Conservation (phyloP, 2,329 filamentous ascomycete genomes). For the Cytospora mali region DNA sequence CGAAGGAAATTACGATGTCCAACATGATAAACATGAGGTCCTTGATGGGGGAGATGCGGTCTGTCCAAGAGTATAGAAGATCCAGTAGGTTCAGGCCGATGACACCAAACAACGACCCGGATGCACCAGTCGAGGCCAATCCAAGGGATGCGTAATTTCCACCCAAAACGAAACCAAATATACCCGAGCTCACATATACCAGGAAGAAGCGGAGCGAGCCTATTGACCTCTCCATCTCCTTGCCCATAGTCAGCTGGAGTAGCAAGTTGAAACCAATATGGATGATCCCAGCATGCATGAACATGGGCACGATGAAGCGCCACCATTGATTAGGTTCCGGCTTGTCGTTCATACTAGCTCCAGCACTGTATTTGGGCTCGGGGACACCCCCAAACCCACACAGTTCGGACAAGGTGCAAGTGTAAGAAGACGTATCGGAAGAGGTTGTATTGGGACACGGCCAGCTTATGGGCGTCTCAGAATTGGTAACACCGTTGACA, state of each 20-base stretch:
- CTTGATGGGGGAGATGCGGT: conserved; percentile 73
- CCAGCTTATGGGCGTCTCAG: conserved; percentile 57
- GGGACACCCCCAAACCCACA: conserved; percentile 83
- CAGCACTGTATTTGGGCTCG: conserved; percentile 60
- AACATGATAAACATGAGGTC: conserved; percentile 87
- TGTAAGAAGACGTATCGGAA: conserved; percentile 48
- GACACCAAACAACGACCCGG: conserved; percentile 87
- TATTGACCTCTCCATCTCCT: conserved; percentile 90
- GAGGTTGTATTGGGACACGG: conserved; percentile 81
- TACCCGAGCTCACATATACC: conserved; percentile 88
- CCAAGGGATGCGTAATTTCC: conserved; percentile 87
- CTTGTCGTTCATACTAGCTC: conserved; percentile 47
- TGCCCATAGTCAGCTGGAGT: conserved; percentile 83
- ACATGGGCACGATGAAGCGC: conserved; percentile 93
- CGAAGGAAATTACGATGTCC: conserved; percentile 87
- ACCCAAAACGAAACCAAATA: conserved; percentile 93
- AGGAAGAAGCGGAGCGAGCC: conserved; percentile 85
- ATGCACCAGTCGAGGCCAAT: conserved; percentile 84
- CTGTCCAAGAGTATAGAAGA: conserved; percentile 87
- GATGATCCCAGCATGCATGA: conserved; percentile 89
- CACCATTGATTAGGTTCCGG: conserved; percentile 91
- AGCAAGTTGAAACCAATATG: conserved; percentile 97
- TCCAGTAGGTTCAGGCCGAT: conserved; percentile 88
- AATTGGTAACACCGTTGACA: conserved; percentile 64
- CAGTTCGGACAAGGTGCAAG: conserved; percentile 74